Conservation (phyloP, 2,329 filamentous ascomycete genomes). For the Sclerotinia spermophila region DNA sequence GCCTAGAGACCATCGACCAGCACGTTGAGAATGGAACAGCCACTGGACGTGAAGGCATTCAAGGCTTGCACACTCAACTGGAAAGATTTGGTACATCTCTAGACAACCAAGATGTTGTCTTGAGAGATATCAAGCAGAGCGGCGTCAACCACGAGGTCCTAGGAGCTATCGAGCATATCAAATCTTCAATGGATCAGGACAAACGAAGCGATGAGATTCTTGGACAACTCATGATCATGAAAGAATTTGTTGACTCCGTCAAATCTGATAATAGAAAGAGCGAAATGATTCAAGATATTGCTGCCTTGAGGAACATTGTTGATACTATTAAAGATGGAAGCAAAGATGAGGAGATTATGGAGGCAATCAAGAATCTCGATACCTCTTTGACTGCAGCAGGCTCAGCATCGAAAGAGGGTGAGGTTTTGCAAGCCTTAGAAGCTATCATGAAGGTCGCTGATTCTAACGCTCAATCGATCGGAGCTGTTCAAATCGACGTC, state of each 20-base stretch:
- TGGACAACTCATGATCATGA: not conserved
- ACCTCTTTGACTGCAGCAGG: not conserved
- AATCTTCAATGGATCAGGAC: not conserved
- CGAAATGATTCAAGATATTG: not conserved
- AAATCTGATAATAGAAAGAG: not conserved
- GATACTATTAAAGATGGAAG: conserved; percentile 6
- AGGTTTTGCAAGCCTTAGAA: conserved; percentile 2
- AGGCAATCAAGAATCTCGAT: conserved; percentile 10
- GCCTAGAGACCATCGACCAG: conserved; percentile 13
- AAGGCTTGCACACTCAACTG: conserved; percentile 2
- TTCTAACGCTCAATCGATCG: conserved; percentile 7
- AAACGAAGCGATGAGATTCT: conserved; percentile 5
- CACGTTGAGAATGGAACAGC: conserved; percentile 9
- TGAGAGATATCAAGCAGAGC: not conserved
- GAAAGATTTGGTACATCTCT: conserved; percentile 6
- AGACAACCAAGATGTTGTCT: conserved; percentile 2
- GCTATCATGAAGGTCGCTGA: conserved; percentile 1
- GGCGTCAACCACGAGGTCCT: not conserved
- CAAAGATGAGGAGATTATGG: conserved; percentile 14
- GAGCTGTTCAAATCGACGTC: conserved; percentile 1
- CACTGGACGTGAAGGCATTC: conserved; percentile 6
- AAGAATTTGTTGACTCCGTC: not conserved
- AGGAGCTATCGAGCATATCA: not conserved
- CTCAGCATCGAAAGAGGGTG: not conserved
- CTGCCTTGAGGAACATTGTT: not conserved